Percentiles rank a stretch among this genome's conserved stretches.
phyloP scores from a whole-genome alignment of 768 basidiomycete genomes.

The Pholiota conissans region DNA sequence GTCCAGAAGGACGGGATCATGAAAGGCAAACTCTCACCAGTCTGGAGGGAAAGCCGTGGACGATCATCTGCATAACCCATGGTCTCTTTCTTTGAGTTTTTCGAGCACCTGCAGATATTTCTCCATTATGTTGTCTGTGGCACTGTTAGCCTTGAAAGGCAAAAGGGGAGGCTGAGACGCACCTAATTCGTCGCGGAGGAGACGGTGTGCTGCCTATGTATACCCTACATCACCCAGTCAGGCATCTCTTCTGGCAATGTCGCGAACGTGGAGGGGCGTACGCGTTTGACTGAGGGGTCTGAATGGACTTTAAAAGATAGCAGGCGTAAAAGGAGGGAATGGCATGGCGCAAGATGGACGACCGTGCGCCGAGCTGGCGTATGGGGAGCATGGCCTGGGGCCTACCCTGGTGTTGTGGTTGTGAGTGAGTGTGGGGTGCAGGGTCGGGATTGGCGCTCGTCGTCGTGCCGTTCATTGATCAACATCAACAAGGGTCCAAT shows the following conservation, averaged over 20 bases:
- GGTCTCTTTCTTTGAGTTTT: conserved; percentile 63
- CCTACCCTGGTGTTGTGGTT: too few species aligned
- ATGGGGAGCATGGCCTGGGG: conserved; percentile 1
- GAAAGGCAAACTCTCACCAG: conserved; percentile 29
- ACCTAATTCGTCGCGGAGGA: conserved; percentile 67
- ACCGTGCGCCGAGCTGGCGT: conserved; percentile 12
- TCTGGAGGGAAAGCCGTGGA: conserved; percentile 80
- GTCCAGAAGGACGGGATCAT: not conserved
- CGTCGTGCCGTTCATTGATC: conserved; percentile 2
- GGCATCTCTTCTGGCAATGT: conserved; percentile 3
- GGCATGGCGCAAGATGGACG: conserved; percentile 20
- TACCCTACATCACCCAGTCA: conserved; percentile 40
- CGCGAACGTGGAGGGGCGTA: conserved; percentile 21
- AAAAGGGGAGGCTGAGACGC: conserved; percentile 5
- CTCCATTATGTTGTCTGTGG: conserved; percentile 78
- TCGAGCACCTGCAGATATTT: conserved; percentile 67
- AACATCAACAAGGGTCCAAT: not conserved
- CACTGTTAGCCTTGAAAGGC: not conserved
- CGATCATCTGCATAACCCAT: conserved; percentile 87
- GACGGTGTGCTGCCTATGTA: conserved; percentile 78
- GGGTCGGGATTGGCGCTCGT: conserved; percentile 2
- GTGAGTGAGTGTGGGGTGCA: too few species aligned
- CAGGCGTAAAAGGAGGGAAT: conserved; percentile 80
- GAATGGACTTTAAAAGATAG: conserved; percentile 73
- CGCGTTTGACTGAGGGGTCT: conserved; percentile 49